Percentiles rank a stretch among this genome's conserved stretches.
phyloP scores from a whole-genome alignment of 1,139 yeast genomes.

The Suhomyces atakaporum region DNA sequence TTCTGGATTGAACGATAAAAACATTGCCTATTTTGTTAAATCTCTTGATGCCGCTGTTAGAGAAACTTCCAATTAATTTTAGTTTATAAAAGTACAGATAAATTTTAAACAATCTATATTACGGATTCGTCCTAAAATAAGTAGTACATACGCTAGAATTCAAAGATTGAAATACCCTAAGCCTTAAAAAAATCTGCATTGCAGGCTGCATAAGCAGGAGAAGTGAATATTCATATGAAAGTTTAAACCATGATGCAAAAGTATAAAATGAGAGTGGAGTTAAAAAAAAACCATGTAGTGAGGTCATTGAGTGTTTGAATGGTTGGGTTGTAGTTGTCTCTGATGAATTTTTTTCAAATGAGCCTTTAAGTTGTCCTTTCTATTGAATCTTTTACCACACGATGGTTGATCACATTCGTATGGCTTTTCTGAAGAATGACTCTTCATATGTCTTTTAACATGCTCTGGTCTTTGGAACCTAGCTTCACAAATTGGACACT shows the following conservation, averaged over 20 bases:
- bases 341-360: slow-evolving; percentile 67
- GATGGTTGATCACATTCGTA: slow-evolving; percentile 69
- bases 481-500: slow-evolving; percentile 76
- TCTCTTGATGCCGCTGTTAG: slow-evolving; percentile 45
- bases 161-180: slow-evolving; percentile 4
- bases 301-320: neutral
- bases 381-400: slow-evolving; percentile 77
- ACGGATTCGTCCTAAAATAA: slow-evolving; percentile 5
- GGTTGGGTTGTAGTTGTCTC: slow-evolving; percentile 14
- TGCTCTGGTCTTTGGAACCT: slow-evolving; percentile 89
- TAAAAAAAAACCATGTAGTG: neutral
- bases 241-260: slow-evolving; percentile 9
- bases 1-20: slow-evolving; percentile 43
- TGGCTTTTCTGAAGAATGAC: slow-evolving; percentile 88
- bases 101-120: slow-evolving; percentile 5
- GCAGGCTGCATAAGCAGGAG: slow-evolving; percentile 8
- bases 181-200: slow-evolving; percentile 2
- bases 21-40: slow-evolving; percentile 37
- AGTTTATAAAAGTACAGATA: too few relatives aligned
- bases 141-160: slow-evolving; percentile 9
- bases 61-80: slow-evolving; percentile 11
- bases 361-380: slow-evolving; percentile 51
- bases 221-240: slow-evolving; percentile 6
- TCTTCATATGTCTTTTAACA: slow-evolving; percentile 84
- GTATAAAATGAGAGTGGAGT: slow-evolving; percentile 2